Base-by-base conservation (phyloP, 2,329 filamentous ascomycete species). In the Basipetospora chlamydospora region DNA sequence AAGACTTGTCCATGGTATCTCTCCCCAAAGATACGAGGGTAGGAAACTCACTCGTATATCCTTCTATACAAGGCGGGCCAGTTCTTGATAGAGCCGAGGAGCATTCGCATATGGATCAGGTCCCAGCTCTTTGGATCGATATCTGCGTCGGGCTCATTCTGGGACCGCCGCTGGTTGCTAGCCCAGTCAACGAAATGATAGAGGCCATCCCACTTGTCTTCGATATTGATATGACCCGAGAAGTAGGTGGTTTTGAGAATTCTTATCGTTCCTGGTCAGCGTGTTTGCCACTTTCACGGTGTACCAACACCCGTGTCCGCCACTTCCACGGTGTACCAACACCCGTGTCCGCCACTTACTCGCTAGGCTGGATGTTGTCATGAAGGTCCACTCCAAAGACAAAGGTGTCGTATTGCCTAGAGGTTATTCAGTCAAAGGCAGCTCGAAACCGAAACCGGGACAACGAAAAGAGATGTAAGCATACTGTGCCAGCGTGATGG, bases 401-500 rank as follows among this genome's bases (percentile, higher is more conserved):
- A 6, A 52, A 45, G 8, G 50, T 50, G 29, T 43, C 20, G 23
- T 38, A 39, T 34, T 39, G 16, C 31, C 44, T 37, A 41, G 33
- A 5, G 17, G 42, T 41, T 22, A 33, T 38, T 17, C 4, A 22
- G 21, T n/a, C 16, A 11, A 5, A 11, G 29, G 13, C n/a, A n/a
- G n/a, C n/a, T n/a, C n/a, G n/a, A n/a, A n/a, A n/a, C n/a, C n/a
- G n/a, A n/a, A n/a, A n/a, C n/a, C n/a, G n/a, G n/a, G n/a, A n/a
- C n/a, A n/a, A n/a, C n/a, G n/a, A n/a, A n/a, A n/a, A n/a, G n/a
- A n/a, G n/a, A n/a, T n/a, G n/a, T n/a, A n/a, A n/a, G n/a, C 73
- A 60, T 63, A 84, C 70, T 81, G 77, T 43, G 81, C 80, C 59
- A 94, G 80, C 46, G 88, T 80, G 47, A 92, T 82, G 28, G 80